These are phyloP conservation scores for Austroboletus novae-zelandiae DNA, from an alignment of 1,284 basidiomycete genomes.

Conservation along the genomic window DNA sequence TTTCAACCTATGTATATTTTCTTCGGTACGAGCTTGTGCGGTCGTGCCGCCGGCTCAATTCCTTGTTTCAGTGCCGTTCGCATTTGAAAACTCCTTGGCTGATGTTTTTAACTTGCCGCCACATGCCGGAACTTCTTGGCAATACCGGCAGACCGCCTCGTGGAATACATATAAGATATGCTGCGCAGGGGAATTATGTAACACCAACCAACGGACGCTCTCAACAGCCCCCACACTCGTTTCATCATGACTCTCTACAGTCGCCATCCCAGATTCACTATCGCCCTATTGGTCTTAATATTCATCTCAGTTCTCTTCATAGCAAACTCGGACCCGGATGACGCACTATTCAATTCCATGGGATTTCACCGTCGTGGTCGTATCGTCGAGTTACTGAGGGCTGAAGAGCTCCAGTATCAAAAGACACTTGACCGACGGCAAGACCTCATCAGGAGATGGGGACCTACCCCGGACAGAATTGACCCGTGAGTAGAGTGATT, in stretches of 20 bases:
- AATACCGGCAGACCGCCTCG: too few relatives aligned
- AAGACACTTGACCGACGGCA: constrained; percentile 19
- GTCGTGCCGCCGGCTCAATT: too few relatives aligned
- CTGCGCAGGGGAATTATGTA: too few relatives aligned
- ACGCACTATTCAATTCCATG: constrained; percentile 1
- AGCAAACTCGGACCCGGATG: constrained; percentile 16
- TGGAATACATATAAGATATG: too few relatives aligned
- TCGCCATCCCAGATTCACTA: constrained; percentile 33
- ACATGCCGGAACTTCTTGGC: too few relatives aligned
- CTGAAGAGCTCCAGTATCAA: constrained; percentile 24
- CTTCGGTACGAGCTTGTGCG: too few relatives aligned
- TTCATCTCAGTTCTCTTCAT: constrained; percentile 30
- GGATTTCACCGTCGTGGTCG: constrained; percentile 1
- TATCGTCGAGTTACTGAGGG: constrained; percentile 12
- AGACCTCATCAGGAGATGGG: constrained; percentile 31
- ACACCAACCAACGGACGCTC: too few relatives aligned
- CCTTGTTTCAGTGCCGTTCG: too few relatives aligned
- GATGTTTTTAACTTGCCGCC: too few relatives aligned
- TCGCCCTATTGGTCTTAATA: constrained; percentile 26
- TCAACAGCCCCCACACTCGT: constrained; percentile 16
- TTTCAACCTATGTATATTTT: too few relatives aligned
- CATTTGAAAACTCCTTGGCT: too few relatives aligned
- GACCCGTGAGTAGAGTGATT: constrained; percentile 20
- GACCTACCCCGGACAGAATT: constrained; percentile 31
- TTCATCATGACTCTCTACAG: constrained; percentile 25